A percentile compares a stretch with the other conserved stretches of the same genome.
Conservation (phyloP, 768 basidiomycete genomes). For the Mycena leptocephala region DNA sequence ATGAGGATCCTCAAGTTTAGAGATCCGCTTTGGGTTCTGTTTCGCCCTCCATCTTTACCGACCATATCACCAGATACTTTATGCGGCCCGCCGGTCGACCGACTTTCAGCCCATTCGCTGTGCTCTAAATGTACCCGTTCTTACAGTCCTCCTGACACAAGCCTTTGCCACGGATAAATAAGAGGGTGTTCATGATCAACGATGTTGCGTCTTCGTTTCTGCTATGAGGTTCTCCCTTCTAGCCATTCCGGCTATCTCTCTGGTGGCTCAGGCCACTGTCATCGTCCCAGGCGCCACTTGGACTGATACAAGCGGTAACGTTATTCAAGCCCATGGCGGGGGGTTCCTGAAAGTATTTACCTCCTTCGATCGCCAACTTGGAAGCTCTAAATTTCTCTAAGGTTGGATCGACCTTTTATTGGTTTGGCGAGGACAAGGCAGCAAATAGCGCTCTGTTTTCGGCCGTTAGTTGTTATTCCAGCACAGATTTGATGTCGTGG, state of each 20-base stretch:
- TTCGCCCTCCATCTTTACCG: neutral
- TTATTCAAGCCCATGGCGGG: constrained; percentile 77
- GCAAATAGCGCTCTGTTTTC: constrained; percentile 69
- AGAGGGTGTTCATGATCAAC: neutral
- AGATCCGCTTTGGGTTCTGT: too few relatives aligned
- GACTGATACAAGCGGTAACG: constrained; percentile 74
- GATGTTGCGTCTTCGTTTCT: neutral
- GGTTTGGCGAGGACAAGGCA: constrained; percentile 77
- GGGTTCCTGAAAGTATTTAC: constrained; percentile 67
- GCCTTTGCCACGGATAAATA: constrained; percentile 2
- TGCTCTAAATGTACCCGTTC: neutral
- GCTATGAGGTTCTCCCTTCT: constrained; percentile 32
- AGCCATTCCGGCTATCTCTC: constrained; percentile 29
- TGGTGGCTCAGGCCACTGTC: constrained; percentile 52
- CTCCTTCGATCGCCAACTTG: neutral
- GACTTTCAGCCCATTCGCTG: constrained; percentile 29
- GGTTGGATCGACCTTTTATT: constrained; percentile 72
- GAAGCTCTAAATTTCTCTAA: constrained; percentile 33
- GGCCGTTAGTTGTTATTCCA: constrained; percentile 56
- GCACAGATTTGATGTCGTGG: constrained; percentile 67
- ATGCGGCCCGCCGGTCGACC: constrained; percentile 10
- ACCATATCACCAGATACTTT: constrained; percentile 17
- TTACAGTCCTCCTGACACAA: constrained; percentile 12
- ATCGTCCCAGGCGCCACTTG: constrained; percentile 77
- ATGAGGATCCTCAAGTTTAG: neutral